Evolutionary conservation across 805 yeast genomes (phyloP).

Genomic region (Candida oleophila): DNA sequence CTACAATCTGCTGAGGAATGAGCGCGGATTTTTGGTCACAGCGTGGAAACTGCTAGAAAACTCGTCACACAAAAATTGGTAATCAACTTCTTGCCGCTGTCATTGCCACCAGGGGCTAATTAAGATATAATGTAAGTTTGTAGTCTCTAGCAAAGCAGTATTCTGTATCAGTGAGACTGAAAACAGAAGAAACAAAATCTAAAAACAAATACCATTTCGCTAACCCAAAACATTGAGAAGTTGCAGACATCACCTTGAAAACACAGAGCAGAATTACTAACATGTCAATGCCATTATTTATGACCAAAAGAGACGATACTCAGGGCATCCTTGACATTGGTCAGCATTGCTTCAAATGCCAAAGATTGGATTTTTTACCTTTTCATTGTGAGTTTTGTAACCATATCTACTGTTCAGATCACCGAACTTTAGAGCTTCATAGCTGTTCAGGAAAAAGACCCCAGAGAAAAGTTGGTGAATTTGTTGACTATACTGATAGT

Average conservation of each 20-base stretch:
- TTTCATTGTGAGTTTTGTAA: constrained; percentile 51
- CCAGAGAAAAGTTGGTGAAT: constrained; percentile 1
- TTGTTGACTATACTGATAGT: neutral
- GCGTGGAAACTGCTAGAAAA: neutral
- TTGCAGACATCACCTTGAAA: too few relatives aligned
- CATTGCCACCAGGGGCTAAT: neutral
- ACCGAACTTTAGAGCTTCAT: constrained; percentile 37
- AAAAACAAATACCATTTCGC: neutral
- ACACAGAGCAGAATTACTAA: neutral
- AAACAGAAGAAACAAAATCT: neutral
- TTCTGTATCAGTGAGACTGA: too few relatives aligned
- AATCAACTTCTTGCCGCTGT: neutral
- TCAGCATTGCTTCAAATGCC: constrained; percentile 53
- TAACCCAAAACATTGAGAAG: too few relatives aligned
- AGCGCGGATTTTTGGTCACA: neutral
- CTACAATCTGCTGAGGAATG: neutral
- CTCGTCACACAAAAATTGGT: neutral
- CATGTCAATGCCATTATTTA: constrained; percentile 1
- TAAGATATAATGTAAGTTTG: neutral
- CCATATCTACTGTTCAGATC: constrained; percentile 48
- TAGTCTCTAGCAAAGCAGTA: neutral
- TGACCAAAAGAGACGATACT: constrained; percentile 14
- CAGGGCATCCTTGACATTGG: constrained; percentile 55
- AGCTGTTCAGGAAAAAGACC: constrained; percentile 25
- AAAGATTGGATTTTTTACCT: constrained; percentile 57